Percentiles rank a stretch among this genome's conserved stretches.
Conservation (phyloP, 768 basidiomycete genomes). For the Russula virescens region DNA sequence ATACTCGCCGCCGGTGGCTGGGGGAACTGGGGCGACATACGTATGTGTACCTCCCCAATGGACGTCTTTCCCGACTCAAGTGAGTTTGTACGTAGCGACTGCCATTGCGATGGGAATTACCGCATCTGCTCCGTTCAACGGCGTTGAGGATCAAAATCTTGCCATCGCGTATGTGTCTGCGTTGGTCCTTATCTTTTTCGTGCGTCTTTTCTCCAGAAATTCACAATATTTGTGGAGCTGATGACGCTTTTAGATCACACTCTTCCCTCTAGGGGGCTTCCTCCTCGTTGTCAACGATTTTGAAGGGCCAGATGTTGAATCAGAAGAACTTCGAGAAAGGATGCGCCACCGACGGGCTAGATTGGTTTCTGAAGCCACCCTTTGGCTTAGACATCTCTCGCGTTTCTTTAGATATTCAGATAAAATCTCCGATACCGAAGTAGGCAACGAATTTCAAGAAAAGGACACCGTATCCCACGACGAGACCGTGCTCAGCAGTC, state of each 20-base stretch:
- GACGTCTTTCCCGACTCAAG: not conserved
- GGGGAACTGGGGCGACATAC: slow-evolving; percentile 66
- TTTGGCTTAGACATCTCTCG: not conserved
- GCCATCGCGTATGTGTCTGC: slow-evolving; percentile 62
- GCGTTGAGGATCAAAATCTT: slow-evolving; percentile 49
- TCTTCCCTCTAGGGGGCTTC: slow-evolving; percentile 60
- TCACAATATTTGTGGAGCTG: not conserved
- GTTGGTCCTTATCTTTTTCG: slow-evolving; percentile 55
- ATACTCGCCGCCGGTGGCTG: slow-evolving; percentile 64
- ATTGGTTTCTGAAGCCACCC: slow-evolving; percentile 16
- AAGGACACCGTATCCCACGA: not conserved
- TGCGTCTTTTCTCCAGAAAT: slow-evolving; percentile 29
- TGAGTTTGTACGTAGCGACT: slow-evolving; percentile 41
- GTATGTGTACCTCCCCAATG: slow-evolving; percentile 36
- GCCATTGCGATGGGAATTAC: slow-evolving; percentile 61
- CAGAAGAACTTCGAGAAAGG: slow-evolving; percentile 47
- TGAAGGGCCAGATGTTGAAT: slow-evolving; percentile 54
- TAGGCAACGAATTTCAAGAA: not conserved
- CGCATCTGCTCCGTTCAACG: slow-evolving; percentile 56
- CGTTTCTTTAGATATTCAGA: not conserved
- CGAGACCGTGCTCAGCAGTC: not conserved
- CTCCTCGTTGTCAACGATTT: slow-evolving; percentile 57
- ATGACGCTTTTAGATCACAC: slow-evolving; percentile 37
- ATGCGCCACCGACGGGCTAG: slow-evolving; percentile 36
- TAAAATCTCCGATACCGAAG: not conserved